Conservation (phyloP, 1,284 basidiomycete species). For the Trichosporon asahii region DNA sequence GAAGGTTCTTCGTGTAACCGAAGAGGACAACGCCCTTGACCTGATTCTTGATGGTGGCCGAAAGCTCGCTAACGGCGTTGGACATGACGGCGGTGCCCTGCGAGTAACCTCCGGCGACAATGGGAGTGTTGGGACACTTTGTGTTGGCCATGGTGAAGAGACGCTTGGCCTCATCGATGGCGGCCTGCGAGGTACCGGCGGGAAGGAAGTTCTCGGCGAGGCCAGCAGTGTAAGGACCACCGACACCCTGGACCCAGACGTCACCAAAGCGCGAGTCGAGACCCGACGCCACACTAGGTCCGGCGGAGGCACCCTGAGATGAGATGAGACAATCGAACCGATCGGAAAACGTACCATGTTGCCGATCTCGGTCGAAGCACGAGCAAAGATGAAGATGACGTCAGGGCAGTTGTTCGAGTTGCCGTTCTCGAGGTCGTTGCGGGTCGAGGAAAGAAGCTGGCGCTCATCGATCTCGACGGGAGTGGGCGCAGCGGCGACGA, state of each 20-base stretch:
- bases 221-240: neutral
- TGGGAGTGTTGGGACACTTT: neutral
- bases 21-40: conserved; percentile 1
- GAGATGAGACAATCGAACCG: neutral
- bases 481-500: neutral
- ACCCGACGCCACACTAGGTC: neutral
- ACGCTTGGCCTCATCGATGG: neutral
- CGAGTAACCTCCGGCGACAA: neutral
- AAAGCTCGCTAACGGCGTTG: neutral
- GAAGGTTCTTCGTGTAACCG: conserved; percentile 4
- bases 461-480: neutral
- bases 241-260: conserved; percentile 1
- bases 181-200: neutral
- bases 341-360: neutral
- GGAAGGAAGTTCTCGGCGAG: neutral
- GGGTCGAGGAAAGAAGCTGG: neutral
- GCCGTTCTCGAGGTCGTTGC: conserved; percentile 8
- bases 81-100: neutral
- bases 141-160: neutral
- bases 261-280: neutral
- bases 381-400: conserved; percentile 6
- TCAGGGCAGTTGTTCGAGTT: neutral
- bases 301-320: neutral
- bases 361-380: neutral
- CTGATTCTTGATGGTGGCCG: neutral